These are phyloP conservation scores for Diatrype stigma DNA, from an alignment of 2,329 filamentous ascomycete genomes.

Conservation along the genomic window DNA sequence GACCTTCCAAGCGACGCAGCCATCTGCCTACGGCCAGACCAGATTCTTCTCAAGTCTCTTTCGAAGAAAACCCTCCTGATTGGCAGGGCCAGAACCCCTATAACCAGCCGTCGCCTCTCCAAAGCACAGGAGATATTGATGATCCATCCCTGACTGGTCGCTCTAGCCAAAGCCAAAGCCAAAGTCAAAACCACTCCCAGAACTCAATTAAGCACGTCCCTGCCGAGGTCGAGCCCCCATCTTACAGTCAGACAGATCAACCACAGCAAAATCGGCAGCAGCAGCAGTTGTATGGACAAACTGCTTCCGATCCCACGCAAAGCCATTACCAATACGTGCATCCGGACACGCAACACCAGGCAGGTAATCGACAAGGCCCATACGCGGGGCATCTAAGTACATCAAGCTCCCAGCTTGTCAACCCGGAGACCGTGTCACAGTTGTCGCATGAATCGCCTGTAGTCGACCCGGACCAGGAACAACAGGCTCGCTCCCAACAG, in stretches of 20 bases:
- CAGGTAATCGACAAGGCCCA: conserved; percentile 19
- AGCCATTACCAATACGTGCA: conserved; percentile 33
- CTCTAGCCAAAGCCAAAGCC: conserved; percentile 37
- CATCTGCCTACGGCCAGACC: conserved; percentile 41
- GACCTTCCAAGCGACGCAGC: conserved; percentile 56
- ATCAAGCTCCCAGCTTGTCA: conserved; percentile 36
- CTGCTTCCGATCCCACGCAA: conserved; percentile 35
- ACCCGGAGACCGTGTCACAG: conserved; percentile 59
- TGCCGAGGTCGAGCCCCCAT: conserved; percentile 39
- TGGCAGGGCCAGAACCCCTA: conserved; percentile 22
- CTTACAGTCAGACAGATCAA: conserved; percentile 41
- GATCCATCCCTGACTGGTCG: conserved; percentile 31
- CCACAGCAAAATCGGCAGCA: conserved; percentile 33
- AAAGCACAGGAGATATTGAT: conserved; percentile 38
- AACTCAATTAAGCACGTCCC: conserved; percentile 47
- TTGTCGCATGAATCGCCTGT: conserved; percentile 58
- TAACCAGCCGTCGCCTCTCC: conserved; percentile 40
- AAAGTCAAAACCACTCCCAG: conserved; percentile 35
- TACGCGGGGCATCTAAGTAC: conserved; percentile 27
- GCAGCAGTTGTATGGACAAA: conserved; percentile 33
- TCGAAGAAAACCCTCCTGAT: conserved; percentile 18
- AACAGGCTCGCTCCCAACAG: conserved; percentile 35
- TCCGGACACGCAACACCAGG: conserved; percentile 25
- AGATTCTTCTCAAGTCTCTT: conserved; percentile 27
- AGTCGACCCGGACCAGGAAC: conserved; percentile 47